phyloP scores from a whole-genome alignment of 2,329 filamentous ascomycete species.

The Exophiala dermatitidis region DNA sequence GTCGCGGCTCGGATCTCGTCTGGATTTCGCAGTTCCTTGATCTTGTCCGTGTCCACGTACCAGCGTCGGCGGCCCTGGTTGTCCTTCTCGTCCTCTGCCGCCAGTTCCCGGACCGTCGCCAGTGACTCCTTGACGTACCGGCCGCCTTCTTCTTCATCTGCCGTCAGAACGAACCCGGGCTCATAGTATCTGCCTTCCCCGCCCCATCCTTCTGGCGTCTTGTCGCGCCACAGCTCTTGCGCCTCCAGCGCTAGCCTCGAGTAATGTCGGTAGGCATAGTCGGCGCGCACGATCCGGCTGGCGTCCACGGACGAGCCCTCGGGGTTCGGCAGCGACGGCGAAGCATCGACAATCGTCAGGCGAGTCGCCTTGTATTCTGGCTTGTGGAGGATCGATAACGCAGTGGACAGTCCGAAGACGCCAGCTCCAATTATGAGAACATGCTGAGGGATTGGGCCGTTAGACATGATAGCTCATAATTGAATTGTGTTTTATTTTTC shows the following conservation, averaged over 20 bases:
- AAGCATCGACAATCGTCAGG: constrained; percentile 54
- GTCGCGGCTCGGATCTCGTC: constrained; percentile 19
- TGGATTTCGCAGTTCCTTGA: constrained; percentile 29
- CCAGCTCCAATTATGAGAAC: constrained; percentile 61
- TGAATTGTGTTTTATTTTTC: not conserved
- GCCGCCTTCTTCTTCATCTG: constrained; percentile 22
- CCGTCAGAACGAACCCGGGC: constrained; percentile 39
- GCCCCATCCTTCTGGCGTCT: constrained; percentile 32
- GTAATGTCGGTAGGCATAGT: constrained; percentile 78
- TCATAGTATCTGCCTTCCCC: constrained; percentile 39
- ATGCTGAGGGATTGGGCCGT: constrained; percentile 20
- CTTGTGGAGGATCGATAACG: constrained; percentile 61
- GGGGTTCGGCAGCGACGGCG: constrained; percentile 49
- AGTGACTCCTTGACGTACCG: constrained; percentile 16
- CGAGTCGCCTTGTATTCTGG: constrained; percentile 25
- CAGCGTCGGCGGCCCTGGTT: constrained; percentile 6
- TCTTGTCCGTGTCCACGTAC: constrained; percentile 33
- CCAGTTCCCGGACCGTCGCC: constrained; percentile 22
- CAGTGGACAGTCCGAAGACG: constrained; percentile 60
- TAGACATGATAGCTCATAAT: constrained; percentile 3
- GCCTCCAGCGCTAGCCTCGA: constrained; percentile 64
- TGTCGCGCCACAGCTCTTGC: constrained; percentile 39
- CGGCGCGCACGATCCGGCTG: constrained; percentile 58
- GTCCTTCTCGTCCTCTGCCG: constrained; percentile 28
- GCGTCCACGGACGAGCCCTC: constrained; percentile 55